Conservation (phyloP, 345 rosid species). For the Eucalyptus fibrosa region DNA sequence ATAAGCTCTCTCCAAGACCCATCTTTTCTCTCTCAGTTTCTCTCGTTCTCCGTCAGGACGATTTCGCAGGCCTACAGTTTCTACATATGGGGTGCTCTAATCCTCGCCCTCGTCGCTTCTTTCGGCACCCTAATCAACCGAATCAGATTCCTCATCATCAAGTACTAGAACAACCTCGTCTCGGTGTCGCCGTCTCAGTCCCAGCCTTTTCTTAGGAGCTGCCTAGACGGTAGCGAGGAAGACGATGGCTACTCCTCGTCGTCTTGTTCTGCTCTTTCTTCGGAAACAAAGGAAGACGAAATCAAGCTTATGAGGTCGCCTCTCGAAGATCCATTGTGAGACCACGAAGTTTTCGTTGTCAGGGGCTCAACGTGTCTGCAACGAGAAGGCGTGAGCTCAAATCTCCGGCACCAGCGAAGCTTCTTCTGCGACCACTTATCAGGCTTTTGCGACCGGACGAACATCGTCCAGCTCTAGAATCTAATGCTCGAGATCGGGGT, state of each 20-base stretch:
- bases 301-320: too few relatives aligned
- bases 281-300: too few relatives aligned
- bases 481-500: constrained; percentile 8
- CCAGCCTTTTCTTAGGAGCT: too few relatives aligned
- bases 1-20: constrained; percentile 6
- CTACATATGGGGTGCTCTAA: constrained; percentile 59
- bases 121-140: constrained; percentile 29
- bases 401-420: neutral
- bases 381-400: too few relatives aligned
- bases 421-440: constrained; percentile 23
- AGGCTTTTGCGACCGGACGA: constrained; percentile 15
- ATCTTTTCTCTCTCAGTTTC: neutral
- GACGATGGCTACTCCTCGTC: too few relatives aligned
- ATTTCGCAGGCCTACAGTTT: constrained; percentile 21
- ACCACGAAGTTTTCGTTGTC: too few relatives aligned
- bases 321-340: too few relatives aligned
- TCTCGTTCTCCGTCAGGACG: neutral
- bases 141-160: constrained; percentile 25
- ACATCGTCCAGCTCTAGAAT: constrained; percentile 39
- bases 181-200: neutral
- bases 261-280: too few relatives aligned
- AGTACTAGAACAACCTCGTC: neutral
- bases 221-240: too few relatives aligned
- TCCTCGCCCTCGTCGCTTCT: constrained; percentile 50
- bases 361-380: too few relatives aligned